These are phyloP conservation scores for Mycosphaerella sp. DNA, from an alignment of 2,329 filamentous ascomycete genomes.

Conservation along the genomic window DNA sequence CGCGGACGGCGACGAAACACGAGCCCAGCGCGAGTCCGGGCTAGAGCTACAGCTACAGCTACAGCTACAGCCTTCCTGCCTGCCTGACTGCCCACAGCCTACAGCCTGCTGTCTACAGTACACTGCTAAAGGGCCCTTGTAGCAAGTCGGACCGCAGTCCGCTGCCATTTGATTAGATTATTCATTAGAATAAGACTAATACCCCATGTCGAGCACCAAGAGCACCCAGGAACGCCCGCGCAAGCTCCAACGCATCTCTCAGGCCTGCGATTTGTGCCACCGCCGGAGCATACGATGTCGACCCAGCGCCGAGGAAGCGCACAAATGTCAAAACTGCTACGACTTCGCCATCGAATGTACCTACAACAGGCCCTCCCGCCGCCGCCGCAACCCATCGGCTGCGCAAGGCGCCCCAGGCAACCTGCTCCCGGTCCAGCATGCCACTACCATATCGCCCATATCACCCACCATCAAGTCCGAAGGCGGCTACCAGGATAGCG, in stretches of 20 bases:
- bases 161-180: not conserved
- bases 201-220: constrained; percentile 10
- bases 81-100: no score
- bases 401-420: constrained; percentile 23
- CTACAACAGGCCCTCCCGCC: constrained; percentile 42
- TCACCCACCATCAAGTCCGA: constrained; percentile 20
- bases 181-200: no score
- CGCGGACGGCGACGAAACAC: no score
- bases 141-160: constrained; percentile 1
- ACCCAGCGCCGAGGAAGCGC: constrained; percentile 33
- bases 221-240: constrained; percentile 28
- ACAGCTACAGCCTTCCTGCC: not conserved
- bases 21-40: no score
- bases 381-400: constrained; percentile 26
- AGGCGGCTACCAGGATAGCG: constrained; percentile 6
- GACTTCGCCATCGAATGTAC: constrained; percentile 48
- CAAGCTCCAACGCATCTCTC: constrained; percentile 35
- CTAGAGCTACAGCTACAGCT: not conserved
- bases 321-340: constrained; percentile 45
- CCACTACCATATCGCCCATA: constrained; percentile 9
- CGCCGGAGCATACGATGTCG: constrained; percentile 44
- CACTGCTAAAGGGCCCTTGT: constrained; percentile 3
- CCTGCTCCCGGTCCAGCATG: constrained; percentile 22
- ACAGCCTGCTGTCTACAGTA: not conserved
- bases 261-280: constrained; percentile 47